phyloP scores from a whole-genome alignment of 345 rosid genomes.

The Camelina sativa region DNA sequence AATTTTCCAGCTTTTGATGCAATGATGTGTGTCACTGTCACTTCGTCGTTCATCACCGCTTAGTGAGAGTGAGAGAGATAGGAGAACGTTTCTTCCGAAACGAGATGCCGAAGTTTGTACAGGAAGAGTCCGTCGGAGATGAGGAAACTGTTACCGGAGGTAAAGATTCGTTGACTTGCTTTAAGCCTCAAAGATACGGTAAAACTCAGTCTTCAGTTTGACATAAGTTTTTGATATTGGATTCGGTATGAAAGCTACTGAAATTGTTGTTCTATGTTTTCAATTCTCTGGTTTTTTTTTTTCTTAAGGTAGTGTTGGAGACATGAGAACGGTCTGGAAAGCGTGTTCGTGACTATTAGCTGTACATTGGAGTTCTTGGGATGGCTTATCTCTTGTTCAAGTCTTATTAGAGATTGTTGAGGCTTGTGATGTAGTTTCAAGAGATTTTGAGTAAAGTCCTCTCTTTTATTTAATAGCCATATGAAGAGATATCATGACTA shows the following conservation, averaged over 20 bases:
- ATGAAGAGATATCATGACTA: no score
- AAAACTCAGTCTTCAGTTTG: constrained; percentile 1
- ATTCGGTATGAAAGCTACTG: neutral
- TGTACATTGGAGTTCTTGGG: constrained; percentile 64
- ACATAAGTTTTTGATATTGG: neutral
- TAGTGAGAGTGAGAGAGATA: constrained; percentile 42
- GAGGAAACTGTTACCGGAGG: constrained; percentile 32
- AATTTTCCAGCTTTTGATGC: neutral
- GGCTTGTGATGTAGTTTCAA: constrained; percentile 62
- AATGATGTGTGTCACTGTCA: neutral
- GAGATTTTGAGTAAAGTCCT: constrained; percentile 48
- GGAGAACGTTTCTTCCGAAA: constrained; percentile 70
- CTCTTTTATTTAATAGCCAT: no score
- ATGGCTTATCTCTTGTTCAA: constrained; percentile 63
- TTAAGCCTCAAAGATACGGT: constrained; percentile 81
- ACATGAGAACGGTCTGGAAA: constrained; percentile 58
- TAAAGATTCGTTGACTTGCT: constrained; percentile 50
- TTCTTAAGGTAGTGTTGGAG: constrained; percentile 51
- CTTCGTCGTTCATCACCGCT: no score
- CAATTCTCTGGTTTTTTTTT: neutral
- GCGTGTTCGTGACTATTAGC: constrained; percentile 51
- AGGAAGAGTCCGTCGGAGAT: constrained; percentile 42
- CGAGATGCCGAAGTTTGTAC: constrained; percentile 56
- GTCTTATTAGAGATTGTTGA: constrained; percentile 54
- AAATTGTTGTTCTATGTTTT: neutral